A percentile compares a stretch with the other conserved stretches of the same genome.
These are phyloP conservation scores for Polyporus tsugae DNA, from an alignment of 1,284 basidiomycete species.

Conservation along the genomic window DNA sequence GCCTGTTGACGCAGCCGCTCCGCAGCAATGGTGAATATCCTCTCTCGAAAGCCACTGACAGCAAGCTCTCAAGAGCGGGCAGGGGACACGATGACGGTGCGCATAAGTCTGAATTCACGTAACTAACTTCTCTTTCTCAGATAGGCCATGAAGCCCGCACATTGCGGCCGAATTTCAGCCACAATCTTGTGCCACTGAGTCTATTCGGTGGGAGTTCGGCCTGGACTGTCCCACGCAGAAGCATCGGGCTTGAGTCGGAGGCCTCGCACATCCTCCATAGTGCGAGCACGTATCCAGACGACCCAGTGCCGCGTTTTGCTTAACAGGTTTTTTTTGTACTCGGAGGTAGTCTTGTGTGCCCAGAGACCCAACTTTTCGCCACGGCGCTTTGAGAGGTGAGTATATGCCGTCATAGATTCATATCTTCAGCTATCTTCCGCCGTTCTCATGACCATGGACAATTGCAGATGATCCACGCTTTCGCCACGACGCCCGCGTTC, in stretches of 20 bases:
- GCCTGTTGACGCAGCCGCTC: not conserved
- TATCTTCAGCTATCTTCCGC: not conserved
- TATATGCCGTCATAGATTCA: slow-evolving; percentile 4
- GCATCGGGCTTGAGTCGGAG: not conserved
- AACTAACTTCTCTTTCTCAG: slow-evolving; percentile 3
- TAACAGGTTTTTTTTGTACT: not conserved
- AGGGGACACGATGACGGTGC: not conserved
- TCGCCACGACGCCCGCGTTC: not conserved
- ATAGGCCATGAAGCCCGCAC: slow-evolving; percentile 6
- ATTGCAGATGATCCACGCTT: slow-evolving; percentile 1
- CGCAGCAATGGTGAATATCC: not conserved
- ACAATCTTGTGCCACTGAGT: not conserved
- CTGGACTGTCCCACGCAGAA: not conserved
- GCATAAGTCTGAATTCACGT: not conserved
- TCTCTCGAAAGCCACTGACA: not conserved
- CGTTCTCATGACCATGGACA: slow-evolving; percentile 7
- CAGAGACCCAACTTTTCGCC: not conserved
- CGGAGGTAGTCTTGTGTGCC: not conserved
- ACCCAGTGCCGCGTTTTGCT: not conserved
- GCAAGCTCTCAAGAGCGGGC: not conserved
- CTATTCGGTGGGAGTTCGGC: not conserved
- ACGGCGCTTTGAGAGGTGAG: not conserved
- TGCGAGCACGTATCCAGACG: not conserved
- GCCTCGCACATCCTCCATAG: not conserved
- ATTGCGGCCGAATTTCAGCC: not conserved